These are phyloP conservation scores for Pinus taeda DNA, from an alignment of 75 land plant genomes.

Conservation along the genomic window DNA sequence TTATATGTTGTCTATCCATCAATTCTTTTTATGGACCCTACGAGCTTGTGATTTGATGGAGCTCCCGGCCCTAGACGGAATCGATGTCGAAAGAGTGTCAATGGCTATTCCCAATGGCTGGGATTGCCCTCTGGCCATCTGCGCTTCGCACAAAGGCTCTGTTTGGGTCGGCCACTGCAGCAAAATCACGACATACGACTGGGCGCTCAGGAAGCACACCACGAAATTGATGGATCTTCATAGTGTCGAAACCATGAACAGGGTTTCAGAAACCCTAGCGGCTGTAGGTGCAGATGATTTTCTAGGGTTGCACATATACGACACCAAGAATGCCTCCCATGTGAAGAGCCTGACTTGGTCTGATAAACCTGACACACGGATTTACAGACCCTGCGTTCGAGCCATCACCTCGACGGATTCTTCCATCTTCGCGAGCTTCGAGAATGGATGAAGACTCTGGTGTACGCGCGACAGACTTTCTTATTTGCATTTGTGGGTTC, in stretches of 20 bases:
- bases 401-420: conserved; percentile 37
- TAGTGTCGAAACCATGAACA: conserved; percentile 50
- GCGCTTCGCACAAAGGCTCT: conserved; percentile 50
- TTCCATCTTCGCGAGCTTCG: conserved; percentile 61
- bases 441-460: no score
- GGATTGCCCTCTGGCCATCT: conserved; percentile 63
- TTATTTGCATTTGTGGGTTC: no score
- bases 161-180: conserved; percentile 82
- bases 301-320: background rate
- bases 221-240: no score
- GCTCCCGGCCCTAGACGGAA: conserved; percentile 54
- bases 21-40: no score
- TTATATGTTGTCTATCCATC: no score
- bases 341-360: conserved; percentile 58
- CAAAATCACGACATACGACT: no score
- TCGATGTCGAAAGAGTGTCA: conserved; percentile 42
- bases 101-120: conserved; percentile 60
- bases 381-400: conserved; percentile 56
- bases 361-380: conserved; percentile 65
- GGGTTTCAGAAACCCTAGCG: conserved; percentile 35
- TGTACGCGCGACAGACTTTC: no score
- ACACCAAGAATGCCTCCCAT: conserved; percentile 27
- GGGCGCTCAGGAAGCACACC: no score
- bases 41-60: no score
- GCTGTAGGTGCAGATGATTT: conserved; percentile 51